Percentiles rank a stretch among this genome's conserved stretches.
phyloP scores from a whole-genome alignment of 148 eudicot genomes.

The Vaccinium myrtillus region DNA sequence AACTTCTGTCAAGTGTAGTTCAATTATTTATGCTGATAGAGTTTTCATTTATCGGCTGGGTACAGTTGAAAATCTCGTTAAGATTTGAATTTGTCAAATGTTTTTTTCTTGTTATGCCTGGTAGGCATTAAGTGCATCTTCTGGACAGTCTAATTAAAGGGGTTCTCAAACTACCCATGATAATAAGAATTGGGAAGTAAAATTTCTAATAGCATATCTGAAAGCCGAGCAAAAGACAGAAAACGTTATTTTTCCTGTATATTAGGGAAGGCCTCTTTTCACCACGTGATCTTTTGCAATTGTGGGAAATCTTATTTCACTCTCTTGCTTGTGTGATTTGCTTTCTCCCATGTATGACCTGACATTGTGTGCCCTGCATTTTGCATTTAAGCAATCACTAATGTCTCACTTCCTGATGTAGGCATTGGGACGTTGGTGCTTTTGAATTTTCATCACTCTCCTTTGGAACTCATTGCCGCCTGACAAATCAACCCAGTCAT shows the following conservation, averaged over 20 bases:
- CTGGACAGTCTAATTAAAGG: not conserved
- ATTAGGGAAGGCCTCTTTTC: not conserved
- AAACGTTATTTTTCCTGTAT: not conserved
- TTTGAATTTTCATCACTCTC: not conserved
- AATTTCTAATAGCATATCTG: not conserved
- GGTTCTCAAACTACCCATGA: not conserved
- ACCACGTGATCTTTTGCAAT: not conserved
- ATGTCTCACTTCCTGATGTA: constrained; percentile 5
- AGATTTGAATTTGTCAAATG: not conserved
- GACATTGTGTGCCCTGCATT: not conserved
- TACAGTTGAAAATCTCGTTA: not conserved
- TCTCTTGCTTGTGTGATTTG: not conserved
- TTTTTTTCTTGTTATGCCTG: not conserved
- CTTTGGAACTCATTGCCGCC: constrained; percentile 7
- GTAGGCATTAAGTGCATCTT: constrained; percentile 9
- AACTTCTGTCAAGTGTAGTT: not conserved
- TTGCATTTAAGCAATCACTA: not conserved
- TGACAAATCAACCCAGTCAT: not conserved
- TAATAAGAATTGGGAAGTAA: constrained; percentile 6
- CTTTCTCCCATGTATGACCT: not conserved
- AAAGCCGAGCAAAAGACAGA: not conserved
- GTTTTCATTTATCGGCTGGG: not conserved
- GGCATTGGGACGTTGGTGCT: not conserved
- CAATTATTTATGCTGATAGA: not conserved
- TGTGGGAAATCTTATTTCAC: not conserved